Evolutionary conservation across 2,329 filamentous ascomycete genomes (phyloP).

Genomic region (Trichoderma aggressivum): DNA sequence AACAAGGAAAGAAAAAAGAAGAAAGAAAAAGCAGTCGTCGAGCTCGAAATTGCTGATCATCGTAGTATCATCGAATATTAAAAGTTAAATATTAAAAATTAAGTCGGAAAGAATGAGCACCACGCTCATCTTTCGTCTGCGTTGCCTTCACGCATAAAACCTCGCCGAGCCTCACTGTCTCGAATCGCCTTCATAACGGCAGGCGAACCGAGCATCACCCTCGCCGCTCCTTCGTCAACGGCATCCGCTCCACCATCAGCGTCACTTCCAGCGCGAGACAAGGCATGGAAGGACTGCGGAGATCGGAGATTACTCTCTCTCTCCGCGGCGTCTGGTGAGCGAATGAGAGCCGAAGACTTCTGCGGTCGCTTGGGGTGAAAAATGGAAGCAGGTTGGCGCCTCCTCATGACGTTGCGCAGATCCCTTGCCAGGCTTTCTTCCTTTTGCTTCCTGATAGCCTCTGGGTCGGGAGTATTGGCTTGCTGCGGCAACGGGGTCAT

Average conservation of each 20-base stretch:
- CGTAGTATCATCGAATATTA: conserved; percentile 9
- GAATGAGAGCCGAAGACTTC: conserved; percentile 12
- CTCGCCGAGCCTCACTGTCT: conserved; percentile 1
- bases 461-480: conserved; percentile 11
- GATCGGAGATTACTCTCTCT: conserved; percentile 11
- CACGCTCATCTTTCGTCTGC: conserved; percentile 15
- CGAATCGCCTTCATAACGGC: conserved; percentile 17
- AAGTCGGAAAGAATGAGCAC: background rate
- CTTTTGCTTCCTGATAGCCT: conserved; percentile 13
- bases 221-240: background rate
- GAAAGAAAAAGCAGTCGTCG: conserved; percentile 1
- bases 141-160: conserved; percentile 3
- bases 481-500: conserved; percentile 9
- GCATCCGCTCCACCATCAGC: background rate
- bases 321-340: conserved; percentile 17
- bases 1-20: background rate
- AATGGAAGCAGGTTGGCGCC: conserved; percentile 15
- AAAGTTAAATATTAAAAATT: background rate
- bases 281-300: conserved; percentile 5
- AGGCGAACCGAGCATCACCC: conserved; percentile 8
- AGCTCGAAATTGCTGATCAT: conserved; percentile 14
- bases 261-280: background rate
- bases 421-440: conserved; percentile 16
- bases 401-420: conserved; percentile 16
- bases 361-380: conserved; percentile 15